Evolutionary conservation across 495 filamentous ascomycete species (phyloP), one percentile per base, ranked within the genome.

Genomic region (Parachaetomium inaequale): DNA sequence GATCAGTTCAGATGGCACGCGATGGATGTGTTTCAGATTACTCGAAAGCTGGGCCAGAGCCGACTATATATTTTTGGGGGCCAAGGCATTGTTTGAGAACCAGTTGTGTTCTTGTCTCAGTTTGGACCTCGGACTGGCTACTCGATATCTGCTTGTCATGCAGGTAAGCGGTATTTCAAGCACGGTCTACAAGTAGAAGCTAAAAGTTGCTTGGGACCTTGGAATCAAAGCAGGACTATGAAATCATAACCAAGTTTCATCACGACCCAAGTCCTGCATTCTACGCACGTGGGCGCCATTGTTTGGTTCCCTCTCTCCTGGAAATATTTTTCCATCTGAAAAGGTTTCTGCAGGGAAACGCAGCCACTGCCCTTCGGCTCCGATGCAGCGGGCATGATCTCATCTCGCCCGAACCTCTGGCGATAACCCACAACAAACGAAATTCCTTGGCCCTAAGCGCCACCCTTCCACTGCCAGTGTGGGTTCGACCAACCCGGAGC

Each of bases 161-260:
- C n/a, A n/a, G n/a, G n/a, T n/a, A n/a, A n/a, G n/a, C n/a, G 10
- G 42, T 23, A 45, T 21, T 45, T 1, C 3, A 3, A 45, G 36
- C n/a, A 45, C 42, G 10, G 42, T 11, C 2, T 38, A 12, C 34
- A 12, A 12, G 10, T 12, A 36, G 34, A 7, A 11, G 34, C 38
- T 7, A 21, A 19, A 17, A 43, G 15, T n/a, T 42, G 61, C 50
- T 31, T 57, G 52, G 38, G 53, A 55, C 7, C 21, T 51, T 46
- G 25, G 51, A 21, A n/a, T n/a, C n/a, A n/a, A n/a, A n/a, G 26
- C n/a, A 19, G 40, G 59, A 21, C 63, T 55, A 68, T 68, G 66
- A 68, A 63, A 63, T 68, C 66, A 68, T 68, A 28, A 46, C 55
- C 52, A 57, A 68, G 42, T 34, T 43, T 43, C 40, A 43, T 15